Evolutionary conservation across 345 rosid species (phyloP).

Genomic region (Moricandia moricandioides): DNA sequence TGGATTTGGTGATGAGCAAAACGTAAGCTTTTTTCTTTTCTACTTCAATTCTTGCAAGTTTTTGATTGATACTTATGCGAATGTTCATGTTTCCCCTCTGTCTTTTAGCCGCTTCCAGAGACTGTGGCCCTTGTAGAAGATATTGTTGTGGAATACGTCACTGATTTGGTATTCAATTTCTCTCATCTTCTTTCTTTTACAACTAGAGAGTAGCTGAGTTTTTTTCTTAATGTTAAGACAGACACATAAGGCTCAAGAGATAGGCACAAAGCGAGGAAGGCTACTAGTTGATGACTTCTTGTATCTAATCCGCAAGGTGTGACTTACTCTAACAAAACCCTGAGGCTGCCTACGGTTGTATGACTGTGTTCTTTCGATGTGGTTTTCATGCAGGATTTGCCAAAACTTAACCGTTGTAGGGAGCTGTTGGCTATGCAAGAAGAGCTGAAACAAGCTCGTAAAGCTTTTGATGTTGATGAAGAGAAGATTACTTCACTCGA

Average conservation of each 20-base stretch:
- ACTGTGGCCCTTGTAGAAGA: slow-evolving; percentile 90
- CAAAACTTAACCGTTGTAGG: slow-evolving; percentile 82
- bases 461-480: slow-evolving; percentile 92
- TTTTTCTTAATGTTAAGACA: slow-evolving; percentile 26
- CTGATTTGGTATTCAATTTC: slow-evolving; percentile 65
- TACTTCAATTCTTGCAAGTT: neutral
- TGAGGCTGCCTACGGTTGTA: neutral
- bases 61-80: neutral
- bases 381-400: slow-evolving; percentile 56
- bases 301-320: slow-evolving; percentile 90
- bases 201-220: neutral
- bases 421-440: slow-evolving; percentile 91
- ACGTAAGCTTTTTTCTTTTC: slow-evolving; percentile 46
- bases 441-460: slow-evolving; percentile 94
- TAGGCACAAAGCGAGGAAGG: slow-evolving; percentile 82
- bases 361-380: neutral
- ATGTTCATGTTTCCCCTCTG: slow-evolving; percentile 6
- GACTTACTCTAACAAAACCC: neutral
- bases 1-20: slow-evolving; percentile 89
- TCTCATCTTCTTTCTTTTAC: neutral
- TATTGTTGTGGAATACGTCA: slow-evolving; percentile 86
- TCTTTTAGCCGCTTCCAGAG: slow-evolving; percentile 84
- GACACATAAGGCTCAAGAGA: slow-evolving; percentile 85
- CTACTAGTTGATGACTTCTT: slow-evolving; percentile 82
- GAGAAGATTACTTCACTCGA: slow-evolving; percentile 53